A percentile compares a stretch with the other conserved stretches of the same genome.
Evolutionary conservation across 441 rosid species (phyloP).

Genomic region (Lepidium campestre): DNA sequence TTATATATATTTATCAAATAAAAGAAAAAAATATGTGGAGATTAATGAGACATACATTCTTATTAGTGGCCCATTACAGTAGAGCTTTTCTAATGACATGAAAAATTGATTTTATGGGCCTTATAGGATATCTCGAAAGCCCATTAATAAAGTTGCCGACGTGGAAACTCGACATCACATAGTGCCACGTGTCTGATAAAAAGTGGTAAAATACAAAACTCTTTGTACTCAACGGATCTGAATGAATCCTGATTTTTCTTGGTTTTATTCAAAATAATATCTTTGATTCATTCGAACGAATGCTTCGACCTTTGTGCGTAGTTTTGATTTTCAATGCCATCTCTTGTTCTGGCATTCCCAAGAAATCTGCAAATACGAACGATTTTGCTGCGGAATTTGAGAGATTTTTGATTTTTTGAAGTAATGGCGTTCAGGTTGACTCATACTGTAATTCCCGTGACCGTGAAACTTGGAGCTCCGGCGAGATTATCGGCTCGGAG

Average conservation of each 20-base stretch:
- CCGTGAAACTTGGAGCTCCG: constrained; percentile 16
- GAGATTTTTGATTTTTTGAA: neutral
- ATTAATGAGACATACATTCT: neutral
- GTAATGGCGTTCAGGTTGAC: constrained; percentile 34
- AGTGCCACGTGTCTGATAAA: constrained; percentile 7
- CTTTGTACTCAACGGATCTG: constrained; percentile 11
- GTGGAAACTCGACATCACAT: neutral
- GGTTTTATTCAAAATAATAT: neutral
- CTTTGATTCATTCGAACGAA: neutral
- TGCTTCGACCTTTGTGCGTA: too few relatives aligned
- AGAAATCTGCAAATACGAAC: neutral
- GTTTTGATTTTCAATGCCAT: neutral
- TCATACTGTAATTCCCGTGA: constrained; percentile 18
- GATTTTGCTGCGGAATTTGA: neutral
- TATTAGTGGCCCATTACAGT: too few relatives aligned
- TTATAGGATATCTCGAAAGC: neutral
- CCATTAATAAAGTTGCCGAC: neutral
- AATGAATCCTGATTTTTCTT: constrained; percentile 1
- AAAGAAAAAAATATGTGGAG: neutral
- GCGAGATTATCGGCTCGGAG: constrained; percentile 21
- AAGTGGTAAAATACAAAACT: neutral
- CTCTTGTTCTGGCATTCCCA: neutral
- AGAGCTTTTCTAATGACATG: neutral
- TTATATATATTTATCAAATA: too few relatives aligned
- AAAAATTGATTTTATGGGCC: neutral